Conservation (phyloP, 371 early-diverging fungal genomes). For the Mortierella sp. region DNA sequence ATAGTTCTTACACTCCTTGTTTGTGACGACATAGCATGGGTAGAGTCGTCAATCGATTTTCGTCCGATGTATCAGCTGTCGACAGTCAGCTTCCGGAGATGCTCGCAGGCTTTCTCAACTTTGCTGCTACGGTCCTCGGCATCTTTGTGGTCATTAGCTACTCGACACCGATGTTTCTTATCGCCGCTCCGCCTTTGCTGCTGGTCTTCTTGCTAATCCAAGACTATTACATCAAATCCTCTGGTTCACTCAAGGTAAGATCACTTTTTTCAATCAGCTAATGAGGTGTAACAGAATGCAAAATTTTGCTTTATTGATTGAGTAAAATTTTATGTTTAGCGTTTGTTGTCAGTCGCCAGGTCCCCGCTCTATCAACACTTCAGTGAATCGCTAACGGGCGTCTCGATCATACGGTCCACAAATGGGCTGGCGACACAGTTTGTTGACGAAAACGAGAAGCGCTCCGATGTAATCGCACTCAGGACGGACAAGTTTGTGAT, state of each 20-base stretch:
- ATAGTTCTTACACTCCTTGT: too few relatives aligned
- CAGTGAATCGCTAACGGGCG: constrained; percentile 67
- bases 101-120: constrained; percentile 57
- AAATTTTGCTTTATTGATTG: too few relatives aligned
- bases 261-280: too few relatives aligned
- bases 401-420: constrained; percentile 36
- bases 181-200: constrained; percentile 33
- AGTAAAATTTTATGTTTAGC: too few relatives aligned
- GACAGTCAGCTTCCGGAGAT: constrained; percentile 65
- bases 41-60: constrained; percentile 79
- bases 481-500: constrained; percentile 17
- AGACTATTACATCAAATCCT: constrained; percentile 63
- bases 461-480: constrained; percentile 14
- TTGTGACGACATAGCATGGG: constrained; percentile 60
- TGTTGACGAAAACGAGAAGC: constrained; percentile 30
- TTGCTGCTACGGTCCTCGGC: constrained; percentile 41
- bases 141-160: constrained; percentile 38
- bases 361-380: constrained; percentile 74
- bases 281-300: too few relatives aligned
- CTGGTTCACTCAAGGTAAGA: constrained; percentile 75
- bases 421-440: constrained; percentile 32
- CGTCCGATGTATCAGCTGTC: constrained; percentile 72
- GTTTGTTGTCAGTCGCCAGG: constrained; percentile 61
- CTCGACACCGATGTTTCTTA: constrained; percentile 39
- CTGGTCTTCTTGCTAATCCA: constrained; percentile 55